phyloP scores from a whole-genome alignment of 805 yeast genomes.

The Brettanomyces bruxellensis region DNA sequence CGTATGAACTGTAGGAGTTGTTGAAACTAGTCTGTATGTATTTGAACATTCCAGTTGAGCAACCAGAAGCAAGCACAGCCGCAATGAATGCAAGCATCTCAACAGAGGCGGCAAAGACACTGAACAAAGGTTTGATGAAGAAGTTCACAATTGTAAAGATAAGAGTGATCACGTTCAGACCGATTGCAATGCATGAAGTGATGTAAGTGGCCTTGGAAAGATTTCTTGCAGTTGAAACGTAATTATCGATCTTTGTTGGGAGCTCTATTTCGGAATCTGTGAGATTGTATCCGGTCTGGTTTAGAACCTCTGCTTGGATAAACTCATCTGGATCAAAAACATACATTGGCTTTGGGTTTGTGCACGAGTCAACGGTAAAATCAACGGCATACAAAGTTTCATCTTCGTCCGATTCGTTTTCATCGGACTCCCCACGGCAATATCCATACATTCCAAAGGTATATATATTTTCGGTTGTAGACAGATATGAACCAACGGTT shows the following conservation, averaged over 20 bases:
- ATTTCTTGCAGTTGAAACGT: conserved; percentile 34
- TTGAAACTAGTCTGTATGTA: conserved; percentile 44
- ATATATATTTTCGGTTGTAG: conserved; percentile 35
- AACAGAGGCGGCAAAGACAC: conserved; percentile 20
- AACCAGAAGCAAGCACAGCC: conserved; percentile 11
- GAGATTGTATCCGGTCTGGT: conserved; percentile 5
- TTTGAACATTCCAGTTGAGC: conserved; percentile 50
- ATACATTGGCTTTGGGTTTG: conserved; percentile 45
- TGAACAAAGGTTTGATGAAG: background rate
- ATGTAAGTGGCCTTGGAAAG: conserved; percentile 53
- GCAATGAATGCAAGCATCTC: conserved; percentile 8
- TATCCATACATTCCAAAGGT: conserved; percentile 58
- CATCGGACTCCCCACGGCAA: conserved; percentile 35
- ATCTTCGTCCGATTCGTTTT: conserved; percentile 7
- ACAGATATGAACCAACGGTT: conserved; percentile 2
- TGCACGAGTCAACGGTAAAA: conserved; percentile 36
- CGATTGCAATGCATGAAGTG: conserved; percentile 41
- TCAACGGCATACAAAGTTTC: conserved; percentile 9
- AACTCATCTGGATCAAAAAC: conserved; percentile 42
- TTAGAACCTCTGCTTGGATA: conserved; percentile 8
- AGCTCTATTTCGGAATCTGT: conserved; percentile 28
- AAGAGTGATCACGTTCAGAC: conserved; percentile 19
- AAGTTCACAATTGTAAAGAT: background rate
- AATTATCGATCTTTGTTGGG: conserved; percentile 44
- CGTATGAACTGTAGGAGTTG: conserved; percentile 36